Percentiles rank a stretch among this genome's conserved stretches.
phyloP scores from a whole-genome alignment of 768 basidiomycete genomes.

The Lactifluus echinatus region DNA sequence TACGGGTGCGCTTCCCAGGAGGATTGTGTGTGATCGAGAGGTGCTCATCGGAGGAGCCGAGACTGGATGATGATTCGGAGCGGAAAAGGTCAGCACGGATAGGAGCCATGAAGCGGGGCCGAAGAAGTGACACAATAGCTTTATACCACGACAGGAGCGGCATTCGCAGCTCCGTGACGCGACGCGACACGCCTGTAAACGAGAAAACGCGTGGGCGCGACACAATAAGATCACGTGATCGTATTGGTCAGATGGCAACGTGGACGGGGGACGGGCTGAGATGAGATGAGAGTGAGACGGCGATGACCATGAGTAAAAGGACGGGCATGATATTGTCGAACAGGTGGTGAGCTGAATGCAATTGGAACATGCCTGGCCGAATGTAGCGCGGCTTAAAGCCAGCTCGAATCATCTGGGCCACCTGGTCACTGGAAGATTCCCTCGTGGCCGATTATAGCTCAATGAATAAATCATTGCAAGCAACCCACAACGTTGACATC shows the following conservation, averaged over 20 bases:
- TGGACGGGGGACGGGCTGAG: no score
- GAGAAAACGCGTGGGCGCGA: background rate
- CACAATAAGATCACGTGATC: background rate
- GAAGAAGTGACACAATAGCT: background rate
- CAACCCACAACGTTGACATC: no score
- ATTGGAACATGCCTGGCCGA: no score
- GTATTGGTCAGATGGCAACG: background rate
- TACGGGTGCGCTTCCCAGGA: conserved; percentile 16
- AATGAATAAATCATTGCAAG: no score
- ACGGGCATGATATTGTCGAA: no score
- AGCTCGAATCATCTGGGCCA: no score
- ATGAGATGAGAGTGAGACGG: no score
- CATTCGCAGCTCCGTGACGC: background rate
- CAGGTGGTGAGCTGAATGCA: no score
- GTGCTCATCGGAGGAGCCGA: conserved; percentile 16
- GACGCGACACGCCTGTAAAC: conserved; percentile 15
- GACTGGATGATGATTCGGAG: conserved; percentile 16
- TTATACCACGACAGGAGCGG: conserved; percentile 1
- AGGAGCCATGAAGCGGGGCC: conserved; percentile 5
- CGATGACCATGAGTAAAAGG: no score
- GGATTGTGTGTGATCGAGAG: background rate
- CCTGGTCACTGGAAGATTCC: no score
- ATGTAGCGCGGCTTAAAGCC: no score
- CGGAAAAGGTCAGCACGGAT: conserved; percentile 2
- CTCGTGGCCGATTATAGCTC: no score